A percentile compares a stretch with the other conserved stretches of the same genome.
Conservation (phyloP, 768 basidiomycete species). For the Mycena indigotica region DNA sequence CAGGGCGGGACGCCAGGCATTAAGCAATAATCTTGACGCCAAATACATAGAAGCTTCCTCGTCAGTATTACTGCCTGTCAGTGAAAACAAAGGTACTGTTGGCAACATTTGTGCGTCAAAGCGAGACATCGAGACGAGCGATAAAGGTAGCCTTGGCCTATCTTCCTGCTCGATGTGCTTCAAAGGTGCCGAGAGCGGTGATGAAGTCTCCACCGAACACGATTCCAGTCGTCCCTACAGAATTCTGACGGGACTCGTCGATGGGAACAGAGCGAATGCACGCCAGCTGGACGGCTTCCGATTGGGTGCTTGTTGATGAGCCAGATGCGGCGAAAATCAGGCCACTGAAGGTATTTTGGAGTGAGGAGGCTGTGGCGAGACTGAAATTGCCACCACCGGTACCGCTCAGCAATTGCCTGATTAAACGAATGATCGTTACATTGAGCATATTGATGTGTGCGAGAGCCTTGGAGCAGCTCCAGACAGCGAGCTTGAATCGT, state of each 20-base stretch:
- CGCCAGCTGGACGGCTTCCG: constrained; percentile 10
- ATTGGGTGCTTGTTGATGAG: constrained; percentile 6
- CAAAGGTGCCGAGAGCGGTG: constrained; percentile 3
- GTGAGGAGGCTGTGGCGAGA: neutral
- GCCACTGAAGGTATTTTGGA: constrained; percentile 10
- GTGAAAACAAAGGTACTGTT: too few species aligned
- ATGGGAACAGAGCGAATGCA: constrained; percentile 18
- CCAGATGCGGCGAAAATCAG: constrained; percentile 19
- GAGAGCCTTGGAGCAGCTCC: too few species aligned
- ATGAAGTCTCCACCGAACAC: constrained; percentile 20
- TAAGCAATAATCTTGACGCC: constrained; percentile 18
- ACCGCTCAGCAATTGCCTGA: constrained; percentile 19
- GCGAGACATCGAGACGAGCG: neutral
- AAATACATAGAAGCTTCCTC: constrained; percentile 6
- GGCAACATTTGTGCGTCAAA: neutral
- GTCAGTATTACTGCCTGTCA: constrained; percentile 20
- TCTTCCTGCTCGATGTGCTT: constrained; percentile 13
- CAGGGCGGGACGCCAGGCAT: constrained; percentile 9
- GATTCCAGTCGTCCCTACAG: constrained; percentile 8
- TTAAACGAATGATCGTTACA: constrained; percentile 20
- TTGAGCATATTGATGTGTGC: constrained; percentile 33
- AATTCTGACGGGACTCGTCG: constrained; percentile 18
- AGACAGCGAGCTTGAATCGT: too few species aligned
- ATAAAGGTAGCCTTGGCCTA: constrained; percentile 17
- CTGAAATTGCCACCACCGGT: constrained; percentile 12